phyloP scores from a whole-genome alignment of 176 grass and related monocot species.

The Microstegium vimineum region DNA sequence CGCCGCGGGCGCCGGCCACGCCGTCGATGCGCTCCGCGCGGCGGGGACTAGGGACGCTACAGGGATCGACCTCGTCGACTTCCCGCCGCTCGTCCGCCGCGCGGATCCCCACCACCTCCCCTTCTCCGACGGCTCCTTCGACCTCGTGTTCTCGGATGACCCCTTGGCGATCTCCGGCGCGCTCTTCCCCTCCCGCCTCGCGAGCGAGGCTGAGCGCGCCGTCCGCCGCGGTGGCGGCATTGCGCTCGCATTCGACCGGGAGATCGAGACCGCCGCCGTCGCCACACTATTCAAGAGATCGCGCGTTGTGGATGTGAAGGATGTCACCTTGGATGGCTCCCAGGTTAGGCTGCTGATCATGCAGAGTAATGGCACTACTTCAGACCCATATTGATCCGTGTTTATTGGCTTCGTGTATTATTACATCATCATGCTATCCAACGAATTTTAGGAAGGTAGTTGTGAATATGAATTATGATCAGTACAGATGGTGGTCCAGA shows the following conservation, averaged over 20 bases:
- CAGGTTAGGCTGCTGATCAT: conserved; percentile 58
- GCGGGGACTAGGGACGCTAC: conserved; percentile 47
- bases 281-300: conserved; percentile 59
- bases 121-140: conserved; percentile 51
- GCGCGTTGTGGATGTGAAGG: conserved; percentile 47
- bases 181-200: conserved; percentile 56
- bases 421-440: neutral
- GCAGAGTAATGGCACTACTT: conserved; percentile 51
- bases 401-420: neutral
- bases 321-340: conserved; percentile 48
- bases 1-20: conserved; percentile 54
- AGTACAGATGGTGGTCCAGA: neutral
- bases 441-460: neutral
- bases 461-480: neutral
- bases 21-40: conserved; percentile 46
- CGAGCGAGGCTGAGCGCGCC: conserved; percentile 64
- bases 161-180: conserved; percentile 35
- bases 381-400: conserved; percentile 21
- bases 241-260: conserved; percentile 28
- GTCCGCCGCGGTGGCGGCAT: conserved; percentile 40
- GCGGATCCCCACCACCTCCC: conserved; percentile 65
- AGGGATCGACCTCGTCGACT: conserved; percentile 61
- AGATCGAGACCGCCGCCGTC: conserved; percentile 35
- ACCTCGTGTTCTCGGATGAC: conserved; percentile 51
- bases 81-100: conserved; percentile 52